phyloP scores from a whole-genome alignment of 768 basidiomycete genomes.

The Panaeolus cyanescens region DNA sequence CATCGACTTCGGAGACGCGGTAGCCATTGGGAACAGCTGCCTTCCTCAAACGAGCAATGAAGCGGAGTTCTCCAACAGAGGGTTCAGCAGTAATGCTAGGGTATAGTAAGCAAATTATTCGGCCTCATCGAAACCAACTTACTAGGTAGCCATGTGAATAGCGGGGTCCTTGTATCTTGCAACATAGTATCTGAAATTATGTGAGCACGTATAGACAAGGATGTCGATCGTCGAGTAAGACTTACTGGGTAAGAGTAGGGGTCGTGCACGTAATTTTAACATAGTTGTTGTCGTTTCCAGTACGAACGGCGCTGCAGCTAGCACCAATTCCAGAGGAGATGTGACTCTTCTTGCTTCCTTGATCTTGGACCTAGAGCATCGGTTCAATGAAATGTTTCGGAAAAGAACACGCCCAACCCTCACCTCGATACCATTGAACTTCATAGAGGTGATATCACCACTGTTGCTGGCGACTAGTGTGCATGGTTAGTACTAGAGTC shows the following conservation, averaged over 20 bases:
- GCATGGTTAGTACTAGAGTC: not conserved
- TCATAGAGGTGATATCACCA: slow-evolving; percentile 38
- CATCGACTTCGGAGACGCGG: slow-evolving; percentile 26
- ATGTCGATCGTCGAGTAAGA: too few species aligned
- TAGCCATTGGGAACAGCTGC: slow-evolving; percentile 29
- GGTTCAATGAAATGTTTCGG: not conserved
- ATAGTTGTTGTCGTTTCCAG: slow-evolving; percentile 34
- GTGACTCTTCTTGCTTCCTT: slow-evolving; percentile 29
- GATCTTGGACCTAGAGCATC: slow-evolving; percentile 26
- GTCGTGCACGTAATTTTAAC: slow-evolving; percentile 38
- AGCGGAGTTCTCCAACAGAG: slow-evolving; percentile 38
- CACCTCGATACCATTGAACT: slow-evolving; percentile 35
- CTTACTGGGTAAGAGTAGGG: slow-evolving; percentile 32
- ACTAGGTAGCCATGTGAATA: slow-evolving; percentile 41
- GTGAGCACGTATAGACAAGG: not conserved
- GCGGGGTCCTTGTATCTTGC: slow-evolving; percentile 35
- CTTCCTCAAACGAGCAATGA: slow-evolving; percentile 33
- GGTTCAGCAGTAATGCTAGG: slow-evolving; percentile 33
- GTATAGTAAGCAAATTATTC: not conserved
- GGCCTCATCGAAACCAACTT: slow-evolving; percentile 3
- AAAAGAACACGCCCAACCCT: not conserved
- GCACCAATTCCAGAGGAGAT: slow-evolving; percentile 34
- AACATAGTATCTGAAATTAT: slow-evolving; percentile 29
- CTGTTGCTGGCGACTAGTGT: slow-evolving; percentile 28
- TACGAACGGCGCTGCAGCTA: slow-evolving; percentile 25